Conservation (phyloP, 768 basidiomycete species). For the Russula abietina region DNA sequence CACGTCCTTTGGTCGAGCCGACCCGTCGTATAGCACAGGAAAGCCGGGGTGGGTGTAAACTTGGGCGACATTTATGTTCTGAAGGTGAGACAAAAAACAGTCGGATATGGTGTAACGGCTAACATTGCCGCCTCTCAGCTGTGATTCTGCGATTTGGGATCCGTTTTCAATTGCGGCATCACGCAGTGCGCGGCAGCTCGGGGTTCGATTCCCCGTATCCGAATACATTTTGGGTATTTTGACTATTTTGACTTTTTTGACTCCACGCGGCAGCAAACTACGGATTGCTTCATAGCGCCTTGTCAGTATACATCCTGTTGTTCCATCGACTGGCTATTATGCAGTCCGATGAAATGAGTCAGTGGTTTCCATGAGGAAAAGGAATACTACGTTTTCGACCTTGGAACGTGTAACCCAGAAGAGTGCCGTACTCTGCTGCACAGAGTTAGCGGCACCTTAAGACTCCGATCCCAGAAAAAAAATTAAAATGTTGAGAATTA, state of each 20-base stretch:
- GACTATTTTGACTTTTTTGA: no score
- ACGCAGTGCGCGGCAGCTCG: conserved; percentile 33
- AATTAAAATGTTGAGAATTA: neutral
- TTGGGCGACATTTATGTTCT: neutral
- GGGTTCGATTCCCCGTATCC: conserved; percentile 40
- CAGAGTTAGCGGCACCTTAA: neutral
- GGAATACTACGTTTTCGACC: conserved; percentile 12
- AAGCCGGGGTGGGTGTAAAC: no score
- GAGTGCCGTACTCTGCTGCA: neutral
- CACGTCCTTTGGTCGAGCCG: no score
- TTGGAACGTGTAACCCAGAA: neutral
- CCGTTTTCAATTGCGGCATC: neutral
- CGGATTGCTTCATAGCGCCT: no score
- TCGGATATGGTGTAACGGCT: conserved; percentile 37
- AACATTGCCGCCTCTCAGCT: conserved; percentile 35
- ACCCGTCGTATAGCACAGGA: no score
- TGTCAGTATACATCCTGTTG: no score
- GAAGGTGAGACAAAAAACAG: neutral
- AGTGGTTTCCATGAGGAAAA: no score
- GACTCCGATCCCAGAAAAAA: neutral
- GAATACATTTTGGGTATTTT: conserved; percentile 13
- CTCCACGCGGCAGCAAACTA: no score
- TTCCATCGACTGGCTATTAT: no score
- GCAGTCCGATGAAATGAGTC: no score
- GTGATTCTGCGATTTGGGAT: neutral